Percentiles rank a stretch among this genome's conserved stretches.
Evolutionary conservation across 768 basidiomycete genomes (phyloP).

Genomic region (Mrakia hoshinonis): DNA sequence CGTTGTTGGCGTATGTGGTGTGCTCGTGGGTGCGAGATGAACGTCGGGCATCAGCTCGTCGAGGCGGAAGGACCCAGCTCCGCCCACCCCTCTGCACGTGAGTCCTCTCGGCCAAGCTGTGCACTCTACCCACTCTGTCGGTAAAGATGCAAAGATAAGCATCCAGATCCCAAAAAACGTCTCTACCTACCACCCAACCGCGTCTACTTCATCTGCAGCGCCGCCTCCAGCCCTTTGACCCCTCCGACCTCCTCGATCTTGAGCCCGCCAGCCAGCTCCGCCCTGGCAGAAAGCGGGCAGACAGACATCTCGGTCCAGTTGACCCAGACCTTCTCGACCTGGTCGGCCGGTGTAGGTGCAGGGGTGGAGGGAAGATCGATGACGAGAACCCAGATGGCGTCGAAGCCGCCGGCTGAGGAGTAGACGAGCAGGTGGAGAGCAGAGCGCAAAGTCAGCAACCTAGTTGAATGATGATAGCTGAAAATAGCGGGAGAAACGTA

Average conservation of each 20-base stretch:
- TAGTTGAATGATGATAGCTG: background rate
- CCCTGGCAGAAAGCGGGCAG: conserved; percentile 39
- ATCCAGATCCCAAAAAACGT: too few species aligned
- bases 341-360: conserved; percentile 43
- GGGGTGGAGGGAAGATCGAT: conserved; percentile 47
- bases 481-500: conserved; percentile 42
- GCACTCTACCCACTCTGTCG: too few species aligned
- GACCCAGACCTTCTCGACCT: conserved; percentile 40
- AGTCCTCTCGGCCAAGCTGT: too few species aligned
- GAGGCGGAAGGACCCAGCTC: too few species aligned
- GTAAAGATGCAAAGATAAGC: too few species aligned
- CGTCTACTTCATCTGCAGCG: too few species aligned
- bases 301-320: conserved; percentile 43
- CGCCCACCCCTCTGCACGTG: too few species aligned
- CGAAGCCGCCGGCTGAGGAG: conserved; percentile 80
- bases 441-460: background rate
- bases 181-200: too few species aligned
- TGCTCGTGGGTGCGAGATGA: too few species aligned
- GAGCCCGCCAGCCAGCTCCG: background rate
- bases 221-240: background rate
- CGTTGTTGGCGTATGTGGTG: too few species aligned
- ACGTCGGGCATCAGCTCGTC: too few species aligned
- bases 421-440: background rate
- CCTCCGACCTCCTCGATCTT: background rate
- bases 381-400: conserved; percentile 89